Evolutionary conservation across 1,139 yeast species (phyloP), one percentile per base, ranked within the genome.

Genomic region (Geotrichum candidum): DNA sequence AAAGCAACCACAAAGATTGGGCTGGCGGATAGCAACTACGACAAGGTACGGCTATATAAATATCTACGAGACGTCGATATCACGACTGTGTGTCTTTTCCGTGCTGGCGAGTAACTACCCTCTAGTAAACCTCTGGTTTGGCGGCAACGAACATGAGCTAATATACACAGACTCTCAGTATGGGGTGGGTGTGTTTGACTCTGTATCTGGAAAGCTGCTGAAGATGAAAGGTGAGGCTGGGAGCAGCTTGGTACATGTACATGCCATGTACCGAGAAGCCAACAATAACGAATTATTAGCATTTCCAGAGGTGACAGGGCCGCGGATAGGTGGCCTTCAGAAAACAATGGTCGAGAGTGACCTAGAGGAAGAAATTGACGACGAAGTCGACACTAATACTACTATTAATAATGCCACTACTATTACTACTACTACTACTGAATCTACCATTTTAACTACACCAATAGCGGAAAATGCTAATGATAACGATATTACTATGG

Each of bases 1-100:
- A 5, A 66, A 68, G 38, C 60, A 75, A 9, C 68, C 67, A 3
- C 54, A 62, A 13, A 56, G 63, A 0, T 64, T 63, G 13, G 74
- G 73, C 27, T 73, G 72, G 68, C 65, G 73, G 53, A 59, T 73
- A 15, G 75, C 69, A 1, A 66, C 68, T 15, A 66, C 71, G 18
- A 73, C 76, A 11, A 62, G 74, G 56, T 74, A 68, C 57, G 76
- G 77, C 3, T 74, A 72, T 35, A 60, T 72, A 45, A 65, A 73
- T n/a, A 61, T 74, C 6, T 74, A 74, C 62, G 73, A 74, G 51
- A 74, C 77, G 13, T 58, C 57, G 5, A 59, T 61, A 15, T 68
- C 74, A 15, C 64, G 69, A 29, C 57, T 70, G 31, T 76, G 77
- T 10, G 61, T 74, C 7, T 52, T 68, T n/a, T 66, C 65, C 29